Base-by-base conservation (phyloP, 495 filamentous ascomycete genomes). In the Bacidia gigantensis region DNA sequence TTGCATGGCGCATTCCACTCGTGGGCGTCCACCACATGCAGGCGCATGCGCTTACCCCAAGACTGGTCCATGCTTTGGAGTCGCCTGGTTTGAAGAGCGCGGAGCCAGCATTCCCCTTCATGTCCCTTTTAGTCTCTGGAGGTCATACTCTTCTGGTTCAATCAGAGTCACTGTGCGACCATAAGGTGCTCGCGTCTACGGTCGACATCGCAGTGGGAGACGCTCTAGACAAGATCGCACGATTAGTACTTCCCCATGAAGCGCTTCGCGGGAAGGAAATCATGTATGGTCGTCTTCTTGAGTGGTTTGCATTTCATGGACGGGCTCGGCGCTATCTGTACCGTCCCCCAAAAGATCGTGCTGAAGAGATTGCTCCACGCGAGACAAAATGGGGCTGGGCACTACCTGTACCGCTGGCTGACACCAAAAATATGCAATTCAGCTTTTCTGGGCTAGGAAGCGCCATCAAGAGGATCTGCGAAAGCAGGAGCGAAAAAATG, bases 11-110 rank as follows among this genome's bases (percentile, higher is more conserved):
- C 46, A 70, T 87, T 2, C 88, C 89, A 2, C 66, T 97, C 24
- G 62, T 96, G 2, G 92, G 78, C 0, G 86, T 96, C 0, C 81
- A 98, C 60, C 92, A 98, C 65, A 97, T 98, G 92, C 89, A 96
- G 62, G 92, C 90, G 12, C 92, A 98, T 65, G 79, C 89, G 2
- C 64, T 98, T 45, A 97, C 92, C 3, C 85, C 89, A 5, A 76
- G 84, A 2, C 78, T 98, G n/a, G 79, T 86, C 1, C 64, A 71
- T 10, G 84, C 84, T 2, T 64, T 94, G 29, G 26, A 46, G 42
- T 21, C 43, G n/a, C 12, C n/a, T 7, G 17, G 23, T 21, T 21
- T 32, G 35, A 11, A 35, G 12, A 12, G 20, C 2, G 29, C 57
- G 11, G 20, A 50, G 2, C 69, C 64, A 65, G 49, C 63, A 5